Percentiles rank a stretch among this genome's conserved stretches.
Evolutionary conservation across 2,329 filamentous ascomycete species (phyloP).

Genomic region (Ophiostoma ips): DNA sequence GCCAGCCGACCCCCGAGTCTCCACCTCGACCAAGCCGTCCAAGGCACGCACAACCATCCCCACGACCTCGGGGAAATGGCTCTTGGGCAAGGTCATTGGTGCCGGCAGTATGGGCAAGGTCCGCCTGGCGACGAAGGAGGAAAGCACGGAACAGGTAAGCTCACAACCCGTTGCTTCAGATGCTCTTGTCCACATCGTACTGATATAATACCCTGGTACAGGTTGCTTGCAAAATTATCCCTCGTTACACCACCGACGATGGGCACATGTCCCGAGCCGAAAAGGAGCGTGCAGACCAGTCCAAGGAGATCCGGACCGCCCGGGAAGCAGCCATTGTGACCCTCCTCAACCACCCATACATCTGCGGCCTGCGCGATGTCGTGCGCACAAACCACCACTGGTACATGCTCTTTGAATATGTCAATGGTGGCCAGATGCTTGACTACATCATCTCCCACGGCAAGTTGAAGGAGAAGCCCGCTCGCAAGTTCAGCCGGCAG

Average conservation of each 20-base stretch:
- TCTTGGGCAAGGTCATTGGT: constrained; percentile 90
- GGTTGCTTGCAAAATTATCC: constrained; percentile 97
- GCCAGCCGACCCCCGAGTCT: constrained; percentile 30
- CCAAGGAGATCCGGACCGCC: constrained; percentile 89
- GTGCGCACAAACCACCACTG: constrained; percentile 95
- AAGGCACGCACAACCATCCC: constrained; percentile 70
- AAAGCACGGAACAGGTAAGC: constrained; percentile 76
- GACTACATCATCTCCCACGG: constrained; percentile 99
- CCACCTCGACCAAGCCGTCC: constrained; percentile 34
- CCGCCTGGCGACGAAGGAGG: constrained; percentile 81
- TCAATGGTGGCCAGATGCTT: constrained; percentile 97
- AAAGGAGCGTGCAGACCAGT: constrained; percentile 83
- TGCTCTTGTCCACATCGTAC: constrained; percentile 6
- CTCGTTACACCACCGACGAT: constrained; percentile 78
- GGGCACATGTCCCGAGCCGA: constrained; percentile 57
- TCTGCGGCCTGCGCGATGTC: constrained; percentile 90
- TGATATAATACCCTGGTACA: constrained; percentile 22
- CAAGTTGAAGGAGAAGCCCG: constrained; percentile 94
- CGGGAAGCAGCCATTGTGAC: constrained; percentile 94
- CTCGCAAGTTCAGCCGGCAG: constrained; percentile 91
- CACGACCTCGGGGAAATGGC: constrained; percentile 83
- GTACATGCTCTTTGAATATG: constrained; percentile 99
- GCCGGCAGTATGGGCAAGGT: constrained; percentile 99
- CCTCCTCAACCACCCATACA: constrained; percentile 84
- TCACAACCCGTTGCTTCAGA: not conserved